These are phyloP conservation scores for Laburnicola sp. DNA, from an alignment of 2,329 filamentous ascomycete species.

Conservation along the genomic window DNA sequence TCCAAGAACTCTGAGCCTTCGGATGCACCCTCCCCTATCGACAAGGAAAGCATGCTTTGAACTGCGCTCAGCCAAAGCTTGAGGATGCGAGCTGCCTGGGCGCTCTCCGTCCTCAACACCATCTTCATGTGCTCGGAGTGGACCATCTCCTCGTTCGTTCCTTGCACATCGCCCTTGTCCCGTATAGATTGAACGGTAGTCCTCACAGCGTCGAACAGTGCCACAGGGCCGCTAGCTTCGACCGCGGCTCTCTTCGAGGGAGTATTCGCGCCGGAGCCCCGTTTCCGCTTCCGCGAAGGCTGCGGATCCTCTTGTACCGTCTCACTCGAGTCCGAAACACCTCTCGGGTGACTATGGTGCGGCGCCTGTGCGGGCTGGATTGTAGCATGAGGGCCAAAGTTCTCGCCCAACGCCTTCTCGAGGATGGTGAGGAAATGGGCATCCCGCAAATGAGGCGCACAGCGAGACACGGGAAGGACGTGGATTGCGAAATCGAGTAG, in stretches of 20 bases:
- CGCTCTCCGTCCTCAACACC: conserved; percentile 38
- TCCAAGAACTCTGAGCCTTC: conserved; percentile 17
- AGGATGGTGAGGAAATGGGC: conserved; percentile 68
- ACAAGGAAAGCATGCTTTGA: conserved; percentile 17
- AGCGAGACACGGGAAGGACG: conserved; percentile 68
- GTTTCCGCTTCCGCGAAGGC: conserved; percentile 43
- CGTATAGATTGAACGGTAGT: conserved; percentile 26
- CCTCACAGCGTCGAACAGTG: conserved; percentile 30
- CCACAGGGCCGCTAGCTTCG: conserved; percentile 13
- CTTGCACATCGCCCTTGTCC: conserved; percentile 17
- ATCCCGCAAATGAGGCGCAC: conserved; percentile 72
- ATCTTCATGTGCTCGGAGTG: conserved; percentile 43
- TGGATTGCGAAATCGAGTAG: conserved; percentile 64
- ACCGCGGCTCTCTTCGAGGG: conserved; percentile 22
- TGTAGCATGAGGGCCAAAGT: conserved; percentile 25
- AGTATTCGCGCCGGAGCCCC: conserved; percentile 23
- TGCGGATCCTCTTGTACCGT: conserved; percentile 27
- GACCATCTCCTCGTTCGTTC: conserved; percentile 22
- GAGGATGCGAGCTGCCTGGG: conserved; percentile 41
- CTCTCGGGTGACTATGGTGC: conserved; percentile 17
- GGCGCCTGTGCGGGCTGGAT: conserved; percentile 4
- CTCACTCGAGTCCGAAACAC: conserved; percentile 34
- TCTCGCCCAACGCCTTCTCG: conserved; percentile 66
- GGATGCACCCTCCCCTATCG: neutral
- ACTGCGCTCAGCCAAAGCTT: conserved; percentile 41